A percentile compares a stretch with the other conserved stretches of the same genome.
Evolutionary conservation across 2,329 filamentous ascomycete species (phyloP).

Genomic region (Fusarium circinatum): DNA sequence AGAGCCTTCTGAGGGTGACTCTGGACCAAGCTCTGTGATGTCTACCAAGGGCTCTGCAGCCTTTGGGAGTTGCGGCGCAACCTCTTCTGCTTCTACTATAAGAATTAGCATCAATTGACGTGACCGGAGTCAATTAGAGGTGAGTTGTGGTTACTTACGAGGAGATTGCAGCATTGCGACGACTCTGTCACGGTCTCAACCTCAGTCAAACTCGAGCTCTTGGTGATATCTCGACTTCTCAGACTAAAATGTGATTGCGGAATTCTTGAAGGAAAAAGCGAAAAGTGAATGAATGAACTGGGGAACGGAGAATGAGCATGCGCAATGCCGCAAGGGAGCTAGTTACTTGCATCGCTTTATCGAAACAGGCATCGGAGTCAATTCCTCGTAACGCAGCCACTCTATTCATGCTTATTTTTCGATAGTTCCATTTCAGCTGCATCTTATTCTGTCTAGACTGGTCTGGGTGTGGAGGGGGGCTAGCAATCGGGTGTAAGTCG

Average conservation of each 20-base stretch:
- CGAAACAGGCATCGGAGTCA: background rate
- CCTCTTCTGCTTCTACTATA: background rate
- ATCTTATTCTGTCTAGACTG: background rate
- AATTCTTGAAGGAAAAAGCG: background rate
- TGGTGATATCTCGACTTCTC: background rate
- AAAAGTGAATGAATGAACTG: background rate
- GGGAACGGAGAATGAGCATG: background rate
- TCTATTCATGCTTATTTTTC: background rate
- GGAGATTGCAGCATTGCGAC: background rate
- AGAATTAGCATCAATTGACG: background rate
- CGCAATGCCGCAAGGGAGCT: background rate
- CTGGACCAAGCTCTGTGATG: background rate
- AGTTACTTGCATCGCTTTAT: background rate
- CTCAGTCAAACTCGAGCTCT: background rate
- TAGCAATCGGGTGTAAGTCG: background rate
- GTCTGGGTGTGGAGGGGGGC: background rate
- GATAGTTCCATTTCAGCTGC: constrained; percentile 3
- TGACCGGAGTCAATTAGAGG: fast-evolving
- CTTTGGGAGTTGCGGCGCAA: background rate
- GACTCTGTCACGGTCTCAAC: background rate
- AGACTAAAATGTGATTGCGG: background rate
- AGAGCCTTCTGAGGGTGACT: background rate
- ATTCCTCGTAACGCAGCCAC: background rate
- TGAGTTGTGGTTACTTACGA: background rate
- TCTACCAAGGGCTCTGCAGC: background rate